These are phyloP conservation scores for Apiospora koreana DNA, from an alignment of 2,329 filamentous ascomycete species.

Conservation along the genomic window DNA sequence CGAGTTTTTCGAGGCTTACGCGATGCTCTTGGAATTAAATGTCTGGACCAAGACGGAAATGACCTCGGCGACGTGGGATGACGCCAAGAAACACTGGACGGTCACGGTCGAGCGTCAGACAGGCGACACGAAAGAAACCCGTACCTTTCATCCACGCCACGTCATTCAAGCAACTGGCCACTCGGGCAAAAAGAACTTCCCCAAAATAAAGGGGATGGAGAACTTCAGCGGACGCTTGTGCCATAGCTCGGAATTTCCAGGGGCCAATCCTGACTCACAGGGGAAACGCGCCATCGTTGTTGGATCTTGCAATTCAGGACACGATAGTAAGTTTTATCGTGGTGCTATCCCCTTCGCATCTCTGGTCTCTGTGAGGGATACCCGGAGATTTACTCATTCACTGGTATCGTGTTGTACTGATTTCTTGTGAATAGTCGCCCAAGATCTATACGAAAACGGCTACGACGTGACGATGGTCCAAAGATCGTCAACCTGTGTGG, in stretches of 20 bases:
- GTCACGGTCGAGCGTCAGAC: constrained; percentile 36
- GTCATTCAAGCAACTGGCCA: constrained; percentile 69
- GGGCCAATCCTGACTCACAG: constrained; percentile 37
- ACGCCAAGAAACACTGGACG: constrained; percentile 53
- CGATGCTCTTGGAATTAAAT: constrained; percentile 65
- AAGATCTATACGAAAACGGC: constrained; percentile 59
- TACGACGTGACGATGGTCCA: constrained; percentile 63
- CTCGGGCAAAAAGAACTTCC: constrained; percentile 65
- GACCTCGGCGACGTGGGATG: constrained; percentile 47
- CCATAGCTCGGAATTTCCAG: constrained; percentile 47
- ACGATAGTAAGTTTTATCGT: constrained; percentile 41
- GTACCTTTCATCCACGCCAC: constrained; percentile 62
- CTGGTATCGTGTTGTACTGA: neutral
- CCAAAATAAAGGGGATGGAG: constrained; percentile 55
- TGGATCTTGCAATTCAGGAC: constrained; percentile 59
- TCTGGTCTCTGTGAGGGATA: no score
- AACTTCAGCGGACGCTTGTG: constrained; percentile 58
- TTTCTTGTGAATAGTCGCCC: constrained; percentile 37
- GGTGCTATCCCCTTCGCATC: neutral
- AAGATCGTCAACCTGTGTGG: constrained; percentile 56
- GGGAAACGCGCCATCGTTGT: constrained; percentile 57
- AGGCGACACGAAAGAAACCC: constrained; percentile 39
- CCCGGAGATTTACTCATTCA: neutral
- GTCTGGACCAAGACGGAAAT: constrained; percentile 62
- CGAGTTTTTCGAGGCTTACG: constrained; percentile 69